These are phyloP conservation scores for Eleusine coracana DNA, from an alignment of 176 grass and related monocot species.

Conservation along the genomic window DNA sequence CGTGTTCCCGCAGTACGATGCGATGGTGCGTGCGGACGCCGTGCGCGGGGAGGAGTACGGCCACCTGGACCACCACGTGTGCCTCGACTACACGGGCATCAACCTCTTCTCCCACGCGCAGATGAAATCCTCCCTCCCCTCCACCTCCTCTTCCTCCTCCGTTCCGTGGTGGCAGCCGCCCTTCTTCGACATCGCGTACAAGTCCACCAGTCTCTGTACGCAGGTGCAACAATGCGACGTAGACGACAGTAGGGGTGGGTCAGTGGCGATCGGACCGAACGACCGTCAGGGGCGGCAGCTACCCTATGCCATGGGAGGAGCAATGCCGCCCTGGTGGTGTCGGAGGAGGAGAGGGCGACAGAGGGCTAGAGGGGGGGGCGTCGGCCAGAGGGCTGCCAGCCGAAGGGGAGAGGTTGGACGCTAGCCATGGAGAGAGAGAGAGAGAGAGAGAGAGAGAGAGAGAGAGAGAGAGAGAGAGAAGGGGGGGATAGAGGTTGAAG, in stretches of 20 bases:
- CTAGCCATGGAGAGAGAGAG: too few species aligned
- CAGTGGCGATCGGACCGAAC: conserved; percentile 14
- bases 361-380: too few species aligned
- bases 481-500: too few species aligned
- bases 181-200: conserved; percentile 88
- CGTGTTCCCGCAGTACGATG: conserved; percentile 68
- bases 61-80: conserved; percentile 77
- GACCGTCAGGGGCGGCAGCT: too few species aligned
- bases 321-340: too few species aligned
- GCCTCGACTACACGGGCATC: conserved; percentile 87
- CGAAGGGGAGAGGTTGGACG: too few species aligned
- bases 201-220: conserved; percentile 61
- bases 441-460: too few species aligned
- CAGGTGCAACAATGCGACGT: conserved; percentile 54
- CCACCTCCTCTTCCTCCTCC: conserved; percentile 38
- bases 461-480: too few species aligned
- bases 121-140: conserved; percentile 60
- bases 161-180: conserved; percentile 67
- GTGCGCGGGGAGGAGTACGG: conserved; percentile 59
- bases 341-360: too few species aligned
- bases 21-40: conserved; percentile 53
- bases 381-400: too few species aligned
- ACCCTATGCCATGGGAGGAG: too few species aligned
- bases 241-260: not conserved
- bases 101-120: conserved; percentile 92